A percentile compares a stretch with the other conserved stretches of the same genome.
Evolutionary conservation across 75 land plant genomes (phyloP).

Genomic region (Pinus tabuliformis): DNA sequence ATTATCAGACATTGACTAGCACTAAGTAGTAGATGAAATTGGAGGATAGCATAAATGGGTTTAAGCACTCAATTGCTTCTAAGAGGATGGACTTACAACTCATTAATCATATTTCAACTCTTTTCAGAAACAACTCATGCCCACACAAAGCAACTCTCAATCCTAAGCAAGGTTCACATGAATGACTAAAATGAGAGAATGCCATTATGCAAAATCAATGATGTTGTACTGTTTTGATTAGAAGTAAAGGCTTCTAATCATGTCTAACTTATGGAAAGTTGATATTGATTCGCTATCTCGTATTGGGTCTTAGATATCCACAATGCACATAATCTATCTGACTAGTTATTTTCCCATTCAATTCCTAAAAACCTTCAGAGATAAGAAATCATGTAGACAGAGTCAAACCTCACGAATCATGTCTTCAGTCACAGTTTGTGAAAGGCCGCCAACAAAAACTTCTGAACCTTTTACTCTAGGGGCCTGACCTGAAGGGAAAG

Average conservation of each 20-base stretch:
- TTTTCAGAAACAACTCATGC: not conserved
- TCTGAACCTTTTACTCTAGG: conserved; percentile 28
- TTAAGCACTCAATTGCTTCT: not conserved
- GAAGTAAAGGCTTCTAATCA: not conserved
- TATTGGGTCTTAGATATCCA: not conserved
- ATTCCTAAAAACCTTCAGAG: not conserved
- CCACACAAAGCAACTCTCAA: not conserved
- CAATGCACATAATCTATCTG: not conserved
- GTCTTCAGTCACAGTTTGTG: conserved; percentile 21
- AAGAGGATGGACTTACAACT: no score
- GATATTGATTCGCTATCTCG: not conserved
- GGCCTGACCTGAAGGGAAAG: not conserved
- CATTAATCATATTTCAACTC: not conserved
- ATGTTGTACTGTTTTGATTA: not conserved
- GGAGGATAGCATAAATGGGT: not conserved
- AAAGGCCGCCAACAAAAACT: conserved; percentile 41
- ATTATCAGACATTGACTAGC: no score
- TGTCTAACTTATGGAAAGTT: not conserved
- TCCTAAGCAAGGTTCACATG: not conserved
- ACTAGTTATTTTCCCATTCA: not conserved
- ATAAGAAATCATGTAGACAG: not conserved
- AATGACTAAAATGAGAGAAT: not conserved
- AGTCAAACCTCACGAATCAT: conserved; percentile 26
- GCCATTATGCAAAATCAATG: not conserved
- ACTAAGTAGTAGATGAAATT: no score